Evolutionary conservation across 768 basidiomycete genomes (phyloP), one percentile per base, ranked within the genome.

Genomic region (Suillus occidentalis): DNA sequence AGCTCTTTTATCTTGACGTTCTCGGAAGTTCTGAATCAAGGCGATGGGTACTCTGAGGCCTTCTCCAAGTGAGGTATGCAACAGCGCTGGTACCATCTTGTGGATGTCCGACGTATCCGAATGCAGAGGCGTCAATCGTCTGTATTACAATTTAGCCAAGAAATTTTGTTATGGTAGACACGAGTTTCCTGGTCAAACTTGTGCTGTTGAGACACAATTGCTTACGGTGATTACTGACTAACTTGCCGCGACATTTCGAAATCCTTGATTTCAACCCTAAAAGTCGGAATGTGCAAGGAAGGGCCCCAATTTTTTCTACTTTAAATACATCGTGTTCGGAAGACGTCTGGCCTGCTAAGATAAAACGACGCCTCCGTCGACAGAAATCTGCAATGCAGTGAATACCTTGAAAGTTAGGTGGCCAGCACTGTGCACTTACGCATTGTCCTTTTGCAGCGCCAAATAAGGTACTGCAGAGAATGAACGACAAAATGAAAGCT

Each of bases 81-180:
- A 80, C 75, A 5, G 75, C 4, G 45, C 66, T 71, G 16, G 79
- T 76, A 4, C 76, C 65, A 45, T 77, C 72, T 37, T 78, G 73
- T 1, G 78, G 74, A n/a, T 73, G 64, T 31, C 70, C 75, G 10
- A 68, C 49, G 7, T 73, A 66, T 55, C 70, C 70, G 14, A 72
- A 39, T 7, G 71, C 39, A 56, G 20, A 40, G 13, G 25, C n/a
- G 13, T 37, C 40, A 18, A 52, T 63, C 2, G 18, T 47, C 64
- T 62, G 40, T 28, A 12, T 6, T 3, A 6, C 40, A 42, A 18
- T 25, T 58, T 42, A 59, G 58, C 58, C 18, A 25, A 42, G 12
- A 4, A 40, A 31, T 31, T 31, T 20, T 43, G 13, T 36, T 16
- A 60, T 31, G 14, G 4, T 25, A 20, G 6, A 56, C 12, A 56